Base-by-base conservation (phyloP, 495 filamentous ascomycete genomes). In the Elaphomyces granulatus region DNA sequence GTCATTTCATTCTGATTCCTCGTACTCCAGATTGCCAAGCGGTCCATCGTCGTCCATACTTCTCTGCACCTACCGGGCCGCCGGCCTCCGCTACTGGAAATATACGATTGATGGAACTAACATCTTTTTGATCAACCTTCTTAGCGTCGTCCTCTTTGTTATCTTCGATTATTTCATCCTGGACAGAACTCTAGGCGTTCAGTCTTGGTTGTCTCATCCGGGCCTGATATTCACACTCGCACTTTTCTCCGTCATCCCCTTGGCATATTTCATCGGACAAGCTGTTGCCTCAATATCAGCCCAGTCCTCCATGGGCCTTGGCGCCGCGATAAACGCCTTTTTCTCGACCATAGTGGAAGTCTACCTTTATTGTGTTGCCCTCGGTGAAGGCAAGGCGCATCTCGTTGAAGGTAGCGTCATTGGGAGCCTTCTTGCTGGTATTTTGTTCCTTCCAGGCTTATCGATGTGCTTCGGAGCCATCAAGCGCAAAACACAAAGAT, bases 211-310 rank as follows among this genome's bases (percentile, higher is more conserved):
- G 39, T 93, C 87, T 2, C 70, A 77, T 34, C 77, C 84, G 3
- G 86, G 80, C 15, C 75, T 94, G 38, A 68, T 99, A 30, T 99
- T 99, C 60, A 71, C 77, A 3, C 67, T 85, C 2, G 81, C 83
- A 15, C 66, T 99, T 9, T 71, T 87, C 44, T 95, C 88, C 32
- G 87, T 96, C 55, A 94, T 96, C 34, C 90, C 90, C 15, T 60
- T 99, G n/a, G 90, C 90, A 20, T 96, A 99, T 60, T 99, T 96
- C 64, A 99, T 99, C 57, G 90, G 90, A 7, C 90, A 99, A 59
- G 90, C 90, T 37, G 90, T 99, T 32, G 90, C 90, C n/a, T 96
- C 90, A 23, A 96, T 99, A 48, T 96, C 90, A 12, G 90, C 90
- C 7, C 90, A 99, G 53, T 94, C 86, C 14, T 92, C 86, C n/a